Evolutionary conservation across 257 asterid genomes (phyloP), one percentile per base, ranked within the genome.

Genomic region (Nemophila menziesii): DNA sequence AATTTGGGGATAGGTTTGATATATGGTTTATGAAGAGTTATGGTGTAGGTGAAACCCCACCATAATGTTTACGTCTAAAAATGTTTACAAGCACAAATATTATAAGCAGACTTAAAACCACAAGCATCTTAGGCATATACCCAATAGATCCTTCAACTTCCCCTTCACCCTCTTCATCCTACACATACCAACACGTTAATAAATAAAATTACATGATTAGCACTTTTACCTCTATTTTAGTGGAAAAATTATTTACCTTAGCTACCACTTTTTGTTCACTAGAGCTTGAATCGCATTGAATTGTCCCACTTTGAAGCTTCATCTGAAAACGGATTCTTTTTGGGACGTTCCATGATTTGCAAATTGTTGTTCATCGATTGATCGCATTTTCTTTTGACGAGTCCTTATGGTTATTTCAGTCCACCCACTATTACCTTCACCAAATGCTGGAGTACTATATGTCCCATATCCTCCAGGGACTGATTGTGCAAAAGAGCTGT

Each of bases 261-360:
- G 69, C 22, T 19, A 22, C 20, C 15, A 57, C 29, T 50, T 67
- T 49, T 26, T 16, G n/a, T n/a, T n/a, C n/a, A n/a, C n/a, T n/a
- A n/a, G n/a, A n/a, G n/a, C n/a, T n/a, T n/a, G n/a, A n/a, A n/a
- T n/a, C n/a, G 54, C 90, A 69, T 27, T 54, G 65, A 51, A 61
- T 70, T 6, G 80, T 61, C 40, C 90, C 95, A 46, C 61, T 68
- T 61, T 77, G 74, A 37, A 63, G 61, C 42, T 58, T 75, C 70
- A 13, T 43, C 63, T 54, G 65, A 33, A 82, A 50, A 38, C 82
- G 93, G 29, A 90, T 27, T 71, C 95, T 86, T 73, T 69, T 75
- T 2, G 63, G 53, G 20, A 93, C 93, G 70, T 65, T 51, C 99
- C 99, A n/a, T 71, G 92, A 0, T 26, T 21, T 15, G 34, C 44